Percentiles rank a stretch among this genome's conserved stretches.
Evolutionary conservation across 495 filamentous ascomycete genomes (phyloP).

Genomic region (Jackrogersella multiformis): DNA sequence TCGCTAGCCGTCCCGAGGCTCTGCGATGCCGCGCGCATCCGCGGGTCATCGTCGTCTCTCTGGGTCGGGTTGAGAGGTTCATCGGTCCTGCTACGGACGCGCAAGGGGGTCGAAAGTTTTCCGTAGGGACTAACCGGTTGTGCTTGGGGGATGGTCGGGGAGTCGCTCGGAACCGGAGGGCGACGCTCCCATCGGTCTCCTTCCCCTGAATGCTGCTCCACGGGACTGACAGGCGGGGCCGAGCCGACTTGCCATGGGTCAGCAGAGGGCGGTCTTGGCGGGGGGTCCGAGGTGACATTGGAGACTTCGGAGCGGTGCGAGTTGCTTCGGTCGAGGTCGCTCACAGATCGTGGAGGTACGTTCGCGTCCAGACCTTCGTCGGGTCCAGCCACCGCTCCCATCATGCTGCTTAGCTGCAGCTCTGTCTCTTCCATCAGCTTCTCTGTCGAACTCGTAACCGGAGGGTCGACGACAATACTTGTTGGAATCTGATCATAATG

Average conservation of each 20-base stretch:
- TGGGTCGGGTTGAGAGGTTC: conserved; percentile 21
- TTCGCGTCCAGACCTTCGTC: conserved; percentile 39
- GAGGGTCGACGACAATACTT: conserved; percentile 42
- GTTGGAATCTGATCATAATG: conserved; percentile 35
- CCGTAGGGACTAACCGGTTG: conserved; percentile 40
- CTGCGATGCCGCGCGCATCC: conserved; percentile 42
- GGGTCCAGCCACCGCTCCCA: conserved; percentile 42
- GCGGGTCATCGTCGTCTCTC: conserved; percentile 41
- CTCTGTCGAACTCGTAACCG: conserved; percentile 27
- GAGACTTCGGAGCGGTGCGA: conserved; percentile 40
- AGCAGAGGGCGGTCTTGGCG: conserved; percentile 42
- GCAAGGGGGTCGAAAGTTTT: conserved; percentile 13
- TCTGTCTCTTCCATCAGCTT: conserved; percentile 43
- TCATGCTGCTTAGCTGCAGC: conserved; percentile 36
- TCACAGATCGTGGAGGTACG: conserved; percentile 24
- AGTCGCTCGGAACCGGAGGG: conserved; percentile 37
- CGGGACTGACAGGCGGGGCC: conserved; percentile 39
- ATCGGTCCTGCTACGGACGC: conserved; percentile 25
- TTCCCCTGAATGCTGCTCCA: conserved; percentile 36
- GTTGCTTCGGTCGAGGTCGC: conserved; percentile 40
- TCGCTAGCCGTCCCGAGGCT: conserved; percentile 42
- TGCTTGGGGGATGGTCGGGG: conserved; percentile 44
- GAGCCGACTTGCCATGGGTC: conserved; percentile 45
- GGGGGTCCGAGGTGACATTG: conserved; percentile 43
- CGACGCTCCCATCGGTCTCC: conserved; percentile 40